These are phyloP conservation scores for Umbilicus rupestris DNA, from an alignment of 164 flowering plant species.

Conservation along the genomic window DNA sequence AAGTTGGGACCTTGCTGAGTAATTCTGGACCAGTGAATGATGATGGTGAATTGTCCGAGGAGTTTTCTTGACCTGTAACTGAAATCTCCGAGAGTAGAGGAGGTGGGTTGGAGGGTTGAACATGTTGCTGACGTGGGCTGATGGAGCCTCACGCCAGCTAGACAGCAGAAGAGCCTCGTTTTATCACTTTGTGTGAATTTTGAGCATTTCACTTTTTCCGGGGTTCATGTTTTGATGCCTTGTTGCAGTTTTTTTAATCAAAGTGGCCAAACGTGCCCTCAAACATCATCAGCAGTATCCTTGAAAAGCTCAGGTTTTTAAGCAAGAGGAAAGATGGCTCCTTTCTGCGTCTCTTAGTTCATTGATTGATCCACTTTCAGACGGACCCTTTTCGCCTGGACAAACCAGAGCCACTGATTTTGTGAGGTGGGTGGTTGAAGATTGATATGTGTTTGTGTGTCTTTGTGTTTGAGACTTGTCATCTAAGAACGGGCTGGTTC, in stretches of 20 bases:
- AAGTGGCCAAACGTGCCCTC: conserved; percentile 1
- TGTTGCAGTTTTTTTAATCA: conserved; percentile 3
- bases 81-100: background rate
- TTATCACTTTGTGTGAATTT: too few species aligned
- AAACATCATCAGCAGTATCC: conserved; percentile 3
- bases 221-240: background rate
- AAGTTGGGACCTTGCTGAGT: background rate
- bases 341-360: background rate
- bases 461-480: background rate
- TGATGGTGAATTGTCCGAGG: too few species aligned
- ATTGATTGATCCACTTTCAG: background rate
- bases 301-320: background rate
- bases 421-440: conserved; percentile 1
- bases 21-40: background rate
- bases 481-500: background rate
- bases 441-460: background rate
- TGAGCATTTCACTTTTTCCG: background rate
- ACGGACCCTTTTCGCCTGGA: background rate
- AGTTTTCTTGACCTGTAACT: background rate
- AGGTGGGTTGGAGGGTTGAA: too few species aligned
- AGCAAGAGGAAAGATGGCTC: background rate
- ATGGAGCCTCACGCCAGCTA: background rate
- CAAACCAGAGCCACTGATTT: background rate
- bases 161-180: background rate
- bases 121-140: background rate